A percentile compares a stretch with the other conserved stretches of the same genome.
phyloP scores from a whole-genome alignment of 345 rosid species.

The Hypericum androsaemum region DNA sequence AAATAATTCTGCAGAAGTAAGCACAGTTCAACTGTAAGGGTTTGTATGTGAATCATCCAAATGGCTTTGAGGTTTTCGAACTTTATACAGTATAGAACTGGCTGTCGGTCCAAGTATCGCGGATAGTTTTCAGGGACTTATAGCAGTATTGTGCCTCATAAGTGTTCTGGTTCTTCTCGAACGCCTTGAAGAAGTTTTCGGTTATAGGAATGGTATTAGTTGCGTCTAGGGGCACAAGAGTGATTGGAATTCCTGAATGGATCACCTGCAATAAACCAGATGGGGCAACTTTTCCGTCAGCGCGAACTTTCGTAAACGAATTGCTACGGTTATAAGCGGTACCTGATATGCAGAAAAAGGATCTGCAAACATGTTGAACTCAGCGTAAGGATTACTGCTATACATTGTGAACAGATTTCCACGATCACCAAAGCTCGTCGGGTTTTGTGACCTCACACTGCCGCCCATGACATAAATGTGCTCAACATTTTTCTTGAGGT shows the following conservation, averaged over 20 bases:
- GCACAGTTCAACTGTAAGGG: background rate
- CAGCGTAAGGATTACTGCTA: slow-evolving; percentile 69
- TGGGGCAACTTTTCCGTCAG: no score
- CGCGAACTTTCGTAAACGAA: no score
- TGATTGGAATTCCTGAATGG: slow-evolving; percentile 78
- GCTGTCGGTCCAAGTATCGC: slow-evolving; percentile 56
- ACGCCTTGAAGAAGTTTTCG: slow-evolving; percentile 45
- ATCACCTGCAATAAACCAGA: slow-evolving; percentile 42
- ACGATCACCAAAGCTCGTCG: slow-evolving; percentile 53
- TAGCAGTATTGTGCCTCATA: slow-evolving; percentile 76
- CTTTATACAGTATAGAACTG: slow-evolving; percentile 44
- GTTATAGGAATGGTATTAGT: slow-evolving; percentile 69
- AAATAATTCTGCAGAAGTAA: slow-evolving; percentile 46
- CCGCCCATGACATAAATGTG: slow-evolving; percentile 86
- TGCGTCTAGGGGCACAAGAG: slow-evolving; percentile 82
- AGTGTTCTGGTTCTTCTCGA: slow-evolving; percentile 50
- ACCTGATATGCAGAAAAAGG: slow-evolving; percentile 94
- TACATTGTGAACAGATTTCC: slow-evolving; percentile 70
- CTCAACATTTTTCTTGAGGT: slow-evolving; percentile 61
- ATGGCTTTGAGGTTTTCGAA: background rate
- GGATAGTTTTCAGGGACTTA: slow-evolving; percentile 60
- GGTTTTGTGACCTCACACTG: slow-evolving; percentile 55
- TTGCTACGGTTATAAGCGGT: background rate
- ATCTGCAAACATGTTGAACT: slow-evolving; percentile 75
- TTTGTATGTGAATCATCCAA: background rate